Percentiles rank a stretch among this genome's conserved stretches.
phyloP scores from a whole-genome alignment of 805 yeast species.

The Barnettozyma populi region DNA sequence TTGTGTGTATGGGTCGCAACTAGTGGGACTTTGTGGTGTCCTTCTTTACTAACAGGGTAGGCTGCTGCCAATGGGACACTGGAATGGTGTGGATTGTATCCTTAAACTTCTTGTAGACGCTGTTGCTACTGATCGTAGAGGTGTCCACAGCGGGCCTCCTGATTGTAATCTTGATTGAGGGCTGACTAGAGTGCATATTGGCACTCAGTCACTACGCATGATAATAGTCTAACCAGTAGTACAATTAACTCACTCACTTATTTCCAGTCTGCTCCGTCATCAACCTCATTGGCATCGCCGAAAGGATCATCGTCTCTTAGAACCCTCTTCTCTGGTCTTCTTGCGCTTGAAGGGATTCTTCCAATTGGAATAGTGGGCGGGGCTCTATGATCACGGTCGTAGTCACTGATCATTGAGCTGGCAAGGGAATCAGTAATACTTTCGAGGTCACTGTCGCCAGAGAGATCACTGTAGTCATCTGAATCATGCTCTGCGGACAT shows the following conservation, averaged over 20 bases:
- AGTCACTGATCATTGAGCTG: conserved; percentile 25
- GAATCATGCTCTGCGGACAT: conserved; percentile 37
- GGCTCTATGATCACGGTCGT: conserved; percentile 16
- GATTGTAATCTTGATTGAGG: too few species aligned
- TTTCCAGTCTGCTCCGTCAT: conserved; percentile 22
- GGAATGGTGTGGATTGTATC: too few species aligned
- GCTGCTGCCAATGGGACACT: too few species aligned
- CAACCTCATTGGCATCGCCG: conserved; percentile 41
- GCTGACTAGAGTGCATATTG: too few species aligned
- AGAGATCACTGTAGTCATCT: conserved; percentile 36
- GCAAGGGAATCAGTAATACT: conserved; percentile 27
- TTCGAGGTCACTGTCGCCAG: conserved; percentile 29
- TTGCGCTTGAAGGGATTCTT: not conserved
- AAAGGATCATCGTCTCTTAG: conserved; percentile 41
- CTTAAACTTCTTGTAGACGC: too few species aligned
- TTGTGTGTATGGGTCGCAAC: too few species aligned
- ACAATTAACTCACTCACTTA: not conserved
- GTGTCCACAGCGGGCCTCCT: too few species aligned
- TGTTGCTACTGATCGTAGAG: too few species aligned
- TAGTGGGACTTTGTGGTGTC: too few species aligned
- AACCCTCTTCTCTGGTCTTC: conserved; percentile 9
- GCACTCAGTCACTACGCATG: too few species aligned
- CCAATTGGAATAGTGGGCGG: conserved; percentile 18
- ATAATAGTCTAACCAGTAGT: too few species aligned
- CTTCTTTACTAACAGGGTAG: too few species aligned